Conservation (phyloP, 208 protist genomes). For the Crithidia acanthocephali region DNA sequence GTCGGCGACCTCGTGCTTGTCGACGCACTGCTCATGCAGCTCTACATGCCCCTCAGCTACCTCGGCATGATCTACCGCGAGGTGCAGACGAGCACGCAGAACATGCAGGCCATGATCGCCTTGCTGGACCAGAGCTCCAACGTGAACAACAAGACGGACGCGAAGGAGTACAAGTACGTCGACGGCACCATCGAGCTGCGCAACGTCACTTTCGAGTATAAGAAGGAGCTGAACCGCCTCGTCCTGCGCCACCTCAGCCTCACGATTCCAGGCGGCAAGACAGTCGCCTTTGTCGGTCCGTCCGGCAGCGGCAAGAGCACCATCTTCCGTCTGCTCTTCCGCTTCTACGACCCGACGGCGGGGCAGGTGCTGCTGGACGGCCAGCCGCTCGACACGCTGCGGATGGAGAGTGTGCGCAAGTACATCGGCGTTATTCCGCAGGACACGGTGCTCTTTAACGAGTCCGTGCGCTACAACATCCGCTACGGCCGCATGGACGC, state of each 20-base stretch:
- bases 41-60: constrained; percentile 97
- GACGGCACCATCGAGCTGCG: constrained; percentile 92
- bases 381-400: constrained; percentile 79
- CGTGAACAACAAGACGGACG: constrained; percentile 59
- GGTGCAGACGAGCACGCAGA: constrained; percentile 92
- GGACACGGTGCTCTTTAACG: constrained; percentile 97
- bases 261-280: constrained; percentile 86
- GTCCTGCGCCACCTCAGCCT: constrained; percentile 90
- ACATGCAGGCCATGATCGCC: constrained; percentile 95
- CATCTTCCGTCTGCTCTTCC: constrained; percentile 95
- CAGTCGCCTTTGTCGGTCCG: constrained; percentile 93
- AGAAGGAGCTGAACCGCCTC: constrained; percentile 36
- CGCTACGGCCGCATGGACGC: constrained; percentile 91
- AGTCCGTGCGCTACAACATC: constrained; percentile 97
- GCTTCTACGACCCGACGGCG: constrained; percentile 94
- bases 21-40: constrained; percentile 94
- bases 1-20: constrained; percentile 96
- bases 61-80: constrained; percentile 96
- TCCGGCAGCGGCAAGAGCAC: constrained; percentile 96
- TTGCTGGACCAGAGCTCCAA: constrained; percentile 72
- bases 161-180: constrained; percentile 59
- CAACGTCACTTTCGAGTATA: constrained; percentile 87
- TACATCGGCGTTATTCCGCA: constrained; percentile 96
- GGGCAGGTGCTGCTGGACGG: constrained; percentile 95
- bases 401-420: constrained; percentile 84